Evolutionary conservation across 352 stramenopile genomes (phyloP), one percentile per base, ranked within the genome.

Genomic region (Phytopythium chamaehyphon): DNA sequence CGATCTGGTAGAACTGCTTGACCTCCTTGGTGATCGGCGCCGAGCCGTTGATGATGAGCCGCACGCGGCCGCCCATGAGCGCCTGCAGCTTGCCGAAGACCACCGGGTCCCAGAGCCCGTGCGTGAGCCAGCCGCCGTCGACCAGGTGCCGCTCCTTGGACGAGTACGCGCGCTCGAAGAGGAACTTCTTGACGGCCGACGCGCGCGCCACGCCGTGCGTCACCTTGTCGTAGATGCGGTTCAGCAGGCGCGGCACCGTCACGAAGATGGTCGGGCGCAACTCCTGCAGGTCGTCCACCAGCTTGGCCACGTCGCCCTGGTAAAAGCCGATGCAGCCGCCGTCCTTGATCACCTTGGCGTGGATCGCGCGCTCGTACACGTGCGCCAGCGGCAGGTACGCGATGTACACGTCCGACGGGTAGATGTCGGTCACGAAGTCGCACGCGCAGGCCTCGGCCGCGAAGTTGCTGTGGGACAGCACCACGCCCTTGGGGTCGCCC

Each of bases 21-120:
- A 98, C 92, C 22, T 95, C 88, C 33, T 98, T 66, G n/a, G 88
- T 85, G 38, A 99, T 72, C 1, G 96, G 95, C 9, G 96, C 96
- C 0, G 90, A 98, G 18, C 93, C 96, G 38, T 77, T 98, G 6
- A 98, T 72, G 68, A 99, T 93, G 10, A 97, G 53, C 6, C 88
- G 76, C 48, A 97, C 63, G 23, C 83, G 69, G 40, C 96, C 89
- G 16, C 96, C 96, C 14, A 98, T 62, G 14, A 85, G 79, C 31
- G 69, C 76, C 62, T 97, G 93, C 42, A 98, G 80, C 63, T 98
- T 98, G 60, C 83, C 85, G 55, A 99, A 99, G 40, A 99, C 76
- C 22, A 99, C 62, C 40, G 73, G 68, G 76, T 99, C 96, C 81
- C 95, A 99, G 33, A 99, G 66, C 38, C 55, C 53, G 59, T 93